Conservation (phyloP, 345 rosid species). For the Camelina hispida region DNA sequence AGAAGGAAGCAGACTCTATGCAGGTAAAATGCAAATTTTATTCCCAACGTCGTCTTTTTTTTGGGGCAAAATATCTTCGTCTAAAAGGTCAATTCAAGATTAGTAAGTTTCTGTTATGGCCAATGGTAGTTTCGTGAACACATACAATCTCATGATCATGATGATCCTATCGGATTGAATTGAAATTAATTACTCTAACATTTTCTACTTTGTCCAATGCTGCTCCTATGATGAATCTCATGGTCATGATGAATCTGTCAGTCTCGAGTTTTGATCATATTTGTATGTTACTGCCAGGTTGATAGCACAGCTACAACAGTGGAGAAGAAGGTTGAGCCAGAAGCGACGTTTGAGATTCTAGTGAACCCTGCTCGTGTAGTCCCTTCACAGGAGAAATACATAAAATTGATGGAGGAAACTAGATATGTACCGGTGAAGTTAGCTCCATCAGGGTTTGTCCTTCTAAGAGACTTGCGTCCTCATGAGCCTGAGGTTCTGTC, state of each 20-base stretch:
- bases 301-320: constrained; percentile 63
- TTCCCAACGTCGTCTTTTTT: background rate
- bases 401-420: constrained; percentile 75
- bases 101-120: background rate
- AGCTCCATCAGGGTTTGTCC: constrained; percentile 91
- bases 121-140: background rate
- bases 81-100: background rate
- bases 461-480: constrained; percentile 77
- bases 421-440: constrained; percentile 82
- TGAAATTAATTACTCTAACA: background rate
- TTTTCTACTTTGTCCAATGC: background rate
- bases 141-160: background rate
- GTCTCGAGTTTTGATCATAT: background rate
- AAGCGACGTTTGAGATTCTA: constrained; percentile 73
- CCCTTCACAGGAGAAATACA: constrained; percentile 82
- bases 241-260: background rate
- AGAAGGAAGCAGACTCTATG: constrained; percentile 88
- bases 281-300: constrained; percentile 53
- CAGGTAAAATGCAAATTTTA: constrained; percentile 56
- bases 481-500: constrained; percentile 81
- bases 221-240: background rate
- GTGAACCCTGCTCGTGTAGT: constrained; percentile 93
- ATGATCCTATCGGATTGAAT: background rate
- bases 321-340: constrained; percentile 86
- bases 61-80: background rate